Base-by-base conservation (phyloP, 129 eudicot genomes). In the Deinandra increscens region DNA sequence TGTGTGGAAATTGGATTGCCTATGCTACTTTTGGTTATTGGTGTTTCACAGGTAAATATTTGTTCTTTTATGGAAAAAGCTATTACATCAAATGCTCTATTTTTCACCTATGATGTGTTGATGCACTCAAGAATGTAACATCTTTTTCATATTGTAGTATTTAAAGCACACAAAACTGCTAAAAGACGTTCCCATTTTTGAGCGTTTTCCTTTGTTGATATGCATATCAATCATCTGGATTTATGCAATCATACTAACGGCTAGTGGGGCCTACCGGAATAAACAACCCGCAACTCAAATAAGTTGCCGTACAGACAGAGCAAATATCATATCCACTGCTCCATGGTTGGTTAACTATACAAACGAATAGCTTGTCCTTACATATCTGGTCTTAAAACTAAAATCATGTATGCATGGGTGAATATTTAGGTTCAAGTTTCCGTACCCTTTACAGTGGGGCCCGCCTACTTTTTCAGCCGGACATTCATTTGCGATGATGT, bases 361-460 rank as follows among this genome's bases (percentile, higher is more conserved):
- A 43, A 13, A 6, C 36, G 18, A 15, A 4, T 64, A 37, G 12
- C 2, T 48, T 23, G 31, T 44, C 15, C n/a, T 42, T 51, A 63
- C 36, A n/a, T 68, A 19, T 49, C 5, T 62, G 31, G 34, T 20
- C 18, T 43, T 60, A 41, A 31, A 69, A 59, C 59, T 75, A n/a
- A 61, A 62, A 58, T 60, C 34, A n/a, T n/a, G 8, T 67, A 7
- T 45, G 19, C 54, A 59, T 68, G 36, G 50, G 10, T 58, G 49
- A 41, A 14, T 34, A 33, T 81, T 76, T 80, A 94, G 99, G 99
- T 87, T 94, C 63, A 90, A 78, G 81, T 87, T 94, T 70, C 97
- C 97, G 0, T 94, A 89, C 78, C 99, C 99, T 39, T 80, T 94
- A 75, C 99, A 90, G 80, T 94, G 99, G 99, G 99, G 99, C 18